These are phyloP conservation scores for Coemansia javaensis DNA, from an alignment of 192 early-diverging fungal genomes.

Conservation along the genomic window DNA sequence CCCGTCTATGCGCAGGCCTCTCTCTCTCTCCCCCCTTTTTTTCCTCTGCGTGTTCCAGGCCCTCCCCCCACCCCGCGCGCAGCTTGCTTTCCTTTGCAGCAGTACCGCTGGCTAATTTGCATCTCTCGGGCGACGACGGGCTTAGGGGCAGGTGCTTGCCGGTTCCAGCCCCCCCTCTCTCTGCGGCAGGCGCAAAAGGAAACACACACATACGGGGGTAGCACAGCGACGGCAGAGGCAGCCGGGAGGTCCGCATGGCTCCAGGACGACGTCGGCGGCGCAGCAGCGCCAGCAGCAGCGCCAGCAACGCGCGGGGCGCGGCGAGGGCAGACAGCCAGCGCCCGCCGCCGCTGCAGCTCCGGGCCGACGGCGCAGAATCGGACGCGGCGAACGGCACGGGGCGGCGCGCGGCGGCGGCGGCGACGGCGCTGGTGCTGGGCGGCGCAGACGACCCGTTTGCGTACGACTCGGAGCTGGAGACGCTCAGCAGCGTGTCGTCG, in stretches of 20 bases:
- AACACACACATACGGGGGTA: neutral
- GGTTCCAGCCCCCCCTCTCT: no score
- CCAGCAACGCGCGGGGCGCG: neutral
- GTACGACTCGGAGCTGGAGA: constrained; percentile 50
- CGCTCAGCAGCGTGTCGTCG: constrained; percentile 48
- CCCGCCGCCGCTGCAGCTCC: neutral
- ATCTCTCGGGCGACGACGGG: no score
- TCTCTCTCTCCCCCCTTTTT: no score
- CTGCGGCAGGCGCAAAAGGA: no score
- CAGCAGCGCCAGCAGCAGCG: constrained; percentile 15
- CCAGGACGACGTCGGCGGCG: constrained; percentile 21
- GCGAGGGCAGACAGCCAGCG: neutral
- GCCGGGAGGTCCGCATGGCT: constrained; percentile 1
- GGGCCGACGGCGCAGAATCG: no score
- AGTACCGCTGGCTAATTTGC: no score
- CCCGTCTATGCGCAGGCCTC: no score
- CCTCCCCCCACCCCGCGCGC: no score
- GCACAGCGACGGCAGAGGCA: neutral
- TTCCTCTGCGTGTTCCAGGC: neutral
- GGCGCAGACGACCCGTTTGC: constrained; percentile 43
- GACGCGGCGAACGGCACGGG: no score
- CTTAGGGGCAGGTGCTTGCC: no score
- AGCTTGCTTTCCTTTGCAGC: no score
- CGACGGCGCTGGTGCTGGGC: constrained; percentile 3
- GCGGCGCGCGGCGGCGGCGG: neutral